Base-by-base conservation (phyloP, 2,329 filamentous ascomycete genomes). In the Phoma sp. region DNA sequence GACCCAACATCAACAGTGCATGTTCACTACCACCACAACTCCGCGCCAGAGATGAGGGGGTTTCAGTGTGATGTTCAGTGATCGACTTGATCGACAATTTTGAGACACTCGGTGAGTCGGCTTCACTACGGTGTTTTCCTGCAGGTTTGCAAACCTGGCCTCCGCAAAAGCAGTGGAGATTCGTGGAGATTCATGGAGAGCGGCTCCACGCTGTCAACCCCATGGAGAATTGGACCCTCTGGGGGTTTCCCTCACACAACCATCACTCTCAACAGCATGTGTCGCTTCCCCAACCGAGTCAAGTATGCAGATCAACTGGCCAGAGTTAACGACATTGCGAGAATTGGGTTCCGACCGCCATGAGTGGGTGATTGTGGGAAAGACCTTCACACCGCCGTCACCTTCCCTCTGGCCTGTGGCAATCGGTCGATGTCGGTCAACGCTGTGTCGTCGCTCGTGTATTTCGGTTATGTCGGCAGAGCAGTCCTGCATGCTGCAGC, bases 161-260 rank as follows among this genome's bases (percentile, higher is more conserved):
- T 62, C 59, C 59, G 48, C 51, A 58, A 44, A 57, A 60, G 51
- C 10, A 48, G 59, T 62, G 63, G 61, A 58, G 44, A 43, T 48
- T 35, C 45, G 58, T 48, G 60, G 61, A 58, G 44, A 44, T 50
- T 37, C 45, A 56, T 49, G 60, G 61, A 62, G 55, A 57, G 39
- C 40, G 45, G 48, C 48, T 32, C 39, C 47, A 44, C 47, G 49
- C 46, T 52, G 43, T 53, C 44, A 54, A 46, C 54, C 56, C 53
- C 49, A 39, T 57, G 54, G 44, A 54, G 43, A 39, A 48, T 46
- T 33, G 40, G 4, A 50, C 47, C n/a, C 52, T 37, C 49, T 56
- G 47, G 33, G 12, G 21, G 25, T 44, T 33, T 39, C 17, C 17
- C 17, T 17, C 29, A 48, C 36, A 31, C 40, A 38, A 43, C 45